Percentiles rank a stretch among this genome's conserved stretches.
Conservation (phyloP, 345 rosid genomes). For the Cochlearia excelsa region DNA sequence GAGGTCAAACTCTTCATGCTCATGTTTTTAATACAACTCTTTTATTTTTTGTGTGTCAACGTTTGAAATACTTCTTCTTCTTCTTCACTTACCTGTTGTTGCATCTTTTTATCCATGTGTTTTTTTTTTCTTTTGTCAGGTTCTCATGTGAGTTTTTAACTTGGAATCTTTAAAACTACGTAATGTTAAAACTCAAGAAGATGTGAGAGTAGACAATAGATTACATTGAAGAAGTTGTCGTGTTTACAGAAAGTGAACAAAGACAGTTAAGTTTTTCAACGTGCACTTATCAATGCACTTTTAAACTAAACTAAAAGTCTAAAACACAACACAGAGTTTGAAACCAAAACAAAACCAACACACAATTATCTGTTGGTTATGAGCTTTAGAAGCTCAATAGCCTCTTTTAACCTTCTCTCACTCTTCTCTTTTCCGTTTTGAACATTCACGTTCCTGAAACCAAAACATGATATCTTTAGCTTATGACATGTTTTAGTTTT, state of each 20-base stretch:
- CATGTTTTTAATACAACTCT: constrained; percentile 5
- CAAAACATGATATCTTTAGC: neutral
- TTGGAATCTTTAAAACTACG: no score
- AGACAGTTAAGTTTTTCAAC: neutral
- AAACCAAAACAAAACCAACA: constrained; percentile 7
- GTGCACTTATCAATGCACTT: constrained; percentile 26
- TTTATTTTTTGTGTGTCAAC: neutral
- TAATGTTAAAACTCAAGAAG: no score
- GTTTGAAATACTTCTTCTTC: constrained; percentile 13
- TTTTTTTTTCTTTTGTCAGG: constrained; percentile 6
- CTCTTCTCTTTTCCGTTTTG: constrained; percentile 45
- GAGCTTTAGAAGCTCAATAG: constrained; percentile 51
- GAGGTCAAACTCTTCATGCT: constrained; percentile 26
- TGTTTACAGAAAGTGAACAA: neutral
- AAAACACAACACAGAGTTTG: neutral
- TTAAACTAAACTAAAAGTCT: neutral
- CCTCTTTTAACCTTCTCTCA: constrained; percentile 61
- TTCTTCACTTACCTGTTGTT: constrained; percentile 16
- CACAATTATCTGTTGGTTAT: constrained; percentile 31
- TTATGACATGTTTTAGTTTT: neutral
- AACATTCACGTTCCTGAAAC: constrained; percentile 51
- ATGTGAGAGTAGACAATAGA: no score
- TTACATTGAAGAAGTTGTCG: no score
- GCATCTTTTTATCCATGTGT: neutral
- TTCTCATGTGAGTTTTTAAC: constrained; percentile 9